Conservation (phyloP, 495 filamentous ascomycete genomes). For the Aspergillus biplanus region DNA sequence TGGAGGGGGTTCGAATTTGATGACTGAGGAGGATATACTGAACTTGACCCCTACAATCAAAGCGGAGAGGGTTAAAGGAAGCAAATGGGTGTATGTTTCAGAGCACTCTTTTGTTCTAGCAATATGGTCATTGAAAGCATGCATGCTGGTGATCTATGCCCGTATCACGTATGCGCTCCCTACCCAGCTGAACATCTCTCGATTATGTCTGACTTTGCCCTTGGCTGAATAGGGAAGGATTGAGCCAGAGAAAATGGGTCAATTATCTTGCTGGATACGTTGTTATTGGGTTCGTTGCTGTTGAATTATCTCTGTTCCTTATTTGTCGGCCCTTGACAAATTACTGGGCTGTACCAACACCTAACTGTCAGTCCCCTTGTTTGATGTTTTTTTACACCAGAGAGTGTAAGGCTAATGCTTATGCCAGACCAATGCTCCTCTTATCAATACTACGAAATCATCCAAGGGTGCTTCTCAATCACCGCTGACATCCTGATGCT, state of each 20-base stretch:
- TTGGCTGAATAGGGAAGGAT: slow-evolving; percentile 35
- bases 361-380: slow-evolving; percentile 29
- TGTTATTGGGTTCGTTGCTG: slow-evolving; percentile 58
- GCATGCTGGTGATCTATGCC: slow-evolving; percentile 59
- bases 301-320: slow-evolving; percentile 65
- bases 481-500: slow-evolving; percentile 69
- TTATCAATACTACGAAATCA: slow-evolving; percentile 56
- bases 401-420: slow-evolving; percentile 11
- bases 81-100: slow-evolving; percentile 61
- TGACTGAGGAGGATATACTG: slow-evolving; percentile 43
- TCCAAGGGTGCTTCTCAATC: slow-evolving; percentile 61
- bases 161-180: slow-evolving; percentile 50
- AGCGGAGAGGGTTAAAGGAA: slow-evolving; percentile 50
- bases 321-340: slow-evolving; percentile 63
- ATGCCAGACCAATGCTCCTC: slow-evolving; percentile 50
- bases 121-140: slow-evolving; percentile 55
- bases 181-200: background rate
- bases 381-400: background rate
- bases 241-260: slow-evolving; percentile 44
- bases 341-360: slow-evolving; percentile 62
- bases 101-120: slow-evolving; percentile 56
- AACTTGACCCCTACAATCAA: slow-evolving; percentile 43
- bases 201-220: background rate
- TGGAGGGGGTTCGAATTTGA: slow-evolving; percentile 59
- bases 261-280: slow-evolving; percentile 57